Conservation (phyloP, 306 rosid genomes). For the Castanea sativa region DNA sequence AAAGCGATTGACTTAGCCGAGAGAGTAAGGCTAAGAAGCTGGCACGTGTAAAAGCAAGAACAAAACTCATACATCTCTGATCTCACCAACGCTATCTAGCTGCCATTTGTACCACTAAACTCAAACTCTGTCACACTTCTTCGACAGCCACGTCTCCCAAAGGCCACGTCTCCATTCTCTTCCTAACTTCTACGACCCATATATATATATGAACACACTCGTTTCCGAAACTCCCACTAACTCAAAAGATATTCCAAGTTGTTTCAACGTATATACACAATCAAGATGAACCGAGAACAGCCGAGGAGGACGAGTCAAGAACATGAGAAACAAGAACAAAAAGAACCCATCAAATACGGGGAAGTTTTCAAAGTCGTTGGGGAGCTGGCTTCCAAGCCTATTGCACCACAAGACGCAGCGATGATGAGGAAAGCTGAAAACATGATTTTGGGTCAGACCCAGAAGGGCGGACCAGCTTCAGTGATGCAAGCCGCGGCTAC, state of each 20-base stretch:
- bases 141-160: conserved; percentile 5
- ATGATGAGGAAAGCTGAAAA: conserved; percentile 82
- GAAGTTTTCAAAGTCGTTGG: conserved; percentile 62
- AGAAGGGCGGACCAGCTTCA: conserved; percentile 53
- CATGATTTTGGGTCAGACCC: conserved; percentile 53
- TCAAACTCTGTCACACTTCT: background rate
- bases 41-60: background rate
- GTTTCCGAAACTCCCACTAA: background rate
- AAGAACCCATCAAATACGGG: conserved; percentile 56
- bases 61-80: background rate
- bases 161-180: background rate
- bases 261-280: background rate
- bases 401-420: conserved; percentile 69
- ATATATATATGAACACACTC: too few relatives aligned
- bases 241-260: background rate
- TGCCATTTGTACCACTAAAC: background rate
- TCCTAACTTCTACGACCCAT: background rate
- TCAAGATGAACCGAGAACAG: conserved; percentile 61
- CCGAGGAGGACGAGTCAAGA: conserved; percentile 30
- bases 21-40: background rate
- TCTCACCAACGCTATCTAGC: background rate
- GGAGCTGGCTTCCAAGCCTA: conserved; percentile 47
- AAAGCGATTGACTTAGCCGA: background rate
- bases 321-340: conserved; percentile 3
- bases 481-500: conserved; percentile 70